Percentiles rank a stretch among this genome's conserved stretches.
These are phyloP conservation scores for Colletotrichum sp. DNA, from an alignment of 2,329 filamentous ascomycete genomes.

Conservation along the genomic window DNA sequence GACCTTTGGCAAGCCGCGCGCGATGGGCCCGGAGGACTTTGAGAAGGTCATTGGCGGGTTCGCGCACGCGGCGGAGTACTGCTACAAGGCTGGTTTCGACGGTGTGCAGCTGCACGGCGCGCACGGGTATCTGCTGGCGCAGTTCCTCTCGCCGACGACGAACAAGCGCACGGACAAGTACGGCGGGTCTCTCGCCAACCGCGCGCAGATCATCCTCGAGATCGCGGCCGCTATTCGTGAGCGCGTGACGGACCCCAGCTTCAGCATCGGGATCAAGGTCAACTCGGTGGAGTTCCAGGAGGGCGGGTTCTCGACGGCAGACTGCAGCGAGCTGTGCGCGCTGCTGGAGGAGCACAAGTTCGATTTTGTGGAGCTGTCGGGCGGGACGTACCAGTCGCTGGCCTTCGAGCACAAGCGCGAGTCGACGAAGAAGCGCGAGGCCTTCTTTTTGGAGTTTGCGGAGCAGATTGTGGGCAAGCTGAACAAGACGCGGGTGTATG, in stretches of 20 bases:
- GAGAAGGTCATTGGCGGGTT: constrained; percentile 57
- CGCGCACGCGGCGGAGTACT: constrained; percentile 60
- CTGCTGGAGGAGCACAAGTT: constrained; percentile 53
- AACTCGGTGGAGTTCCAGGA: constrained; percentile 63
- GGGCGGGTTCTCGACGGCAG: constrained; percentile 55
- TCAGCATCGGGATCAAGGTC: constrained; percentile 62
- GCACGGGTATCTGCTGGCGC: constrained; percentile 53
- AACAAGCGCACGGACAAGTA: constrained; percentile 52
- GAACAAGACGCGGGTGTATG: constrained; percentile 59
- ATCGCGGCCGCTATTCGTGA: constrained; percentile 43
- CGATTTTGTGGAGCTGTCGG: constrained; percentile 65
- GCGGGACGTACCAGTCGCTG: constrained; percentile 63
- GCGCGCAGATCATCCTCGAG: constrained; percentile 50
- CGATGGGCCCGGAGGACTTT: constrained; percentile 58
- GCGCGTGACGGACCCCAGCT: constrained; percentile 32
- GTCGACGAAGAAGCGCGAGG: constrained; percentile 59
- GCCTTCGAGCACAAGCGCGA: constrained; percentile 58
- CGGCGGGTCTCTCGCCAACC: constrained; percentile 51
- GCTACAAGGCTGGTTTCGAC: constrained; percentile 61
- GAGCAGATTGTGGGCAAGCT: constrained; percentile 51
- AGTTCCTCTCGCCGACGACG: constrained; percentile 46
- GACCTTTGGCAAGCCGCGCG: constrained; percentile 56
- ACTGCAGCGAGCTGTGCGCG: constrained; percentile 52
- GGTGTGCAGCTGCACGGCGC: constrained; percentile 52
- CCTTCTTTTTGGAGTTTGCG: constrained; percentile 67